phyloP scores from a whole-genome alignment of 225 moss, liverwort and hornwort species.

The Bryum argenteum region DNA sequence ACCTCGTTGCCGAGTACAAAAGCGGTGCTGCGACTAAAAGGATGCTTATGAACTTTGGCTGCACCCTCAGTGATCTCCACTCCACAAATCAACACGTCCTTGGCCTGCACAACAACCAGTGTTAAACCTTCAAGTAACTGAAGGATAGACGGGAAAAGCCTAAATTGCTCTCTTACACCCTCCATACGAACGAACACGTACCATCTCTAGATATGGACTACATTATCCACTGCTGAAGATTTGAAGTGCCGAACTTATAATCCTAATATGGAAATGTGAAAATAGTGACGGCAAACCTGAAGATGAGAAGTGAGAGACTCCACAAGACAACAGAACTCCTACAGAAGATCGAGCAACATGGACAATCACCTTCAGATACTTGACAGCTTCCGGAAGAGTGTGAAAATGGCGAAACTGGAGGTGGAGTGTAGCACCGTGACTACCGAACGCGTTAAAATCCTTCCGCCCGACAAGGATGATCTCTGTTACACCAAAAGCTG shows the following conservation, averaged over 20 bases:
- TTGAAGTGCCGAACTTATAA: background rate
- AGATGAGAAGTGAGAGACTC: constrained; percentile 15
- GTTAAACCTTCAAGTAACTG: constrained; percentile 26
- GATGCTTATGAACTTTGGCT: constrained; percentile 72
- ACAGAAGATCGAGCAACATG: background rate
- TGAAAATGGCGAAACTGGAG: constrained; percentile 94
- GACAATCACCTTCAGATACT: constrained; percentile 78
- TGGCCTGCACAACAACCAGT: constrained; percentile 62
- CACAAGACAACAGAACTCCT: background rate
- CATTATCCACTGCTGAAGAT: constrained; percentile 7
- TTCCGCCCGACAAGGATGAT: constrained; percentile 90
- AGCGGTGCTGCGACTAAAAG: constrained; percentile 85
- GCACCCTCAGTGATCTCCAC: constrained; percentile 93
- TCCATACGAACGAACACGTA: background rate
- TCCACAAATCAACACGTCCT: constrained; percentile 87
- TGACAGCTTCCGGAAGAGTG: constrained; percentile 71
- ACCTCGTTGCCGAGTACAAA: constrained; percentile 99
- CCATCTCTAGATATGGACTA: background rate
- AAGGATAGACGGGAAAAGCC: background rate
- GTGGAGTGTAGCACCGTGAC: constrained; percentile 94
- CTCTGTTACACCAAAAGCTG: constrained; percentile 93
- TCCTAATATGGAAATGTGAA: background rate
- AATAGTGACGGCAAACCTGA: constrained; percentile 10
- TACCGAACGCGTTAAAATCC: constrained; percentile 97
- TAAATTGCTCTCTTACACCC: constrained; percentile 1